These are phyloP conservation scores for Candida boleticola DNA, from an alignment of 805 yeast genomes.

Conservation along the genomic window DNA sequence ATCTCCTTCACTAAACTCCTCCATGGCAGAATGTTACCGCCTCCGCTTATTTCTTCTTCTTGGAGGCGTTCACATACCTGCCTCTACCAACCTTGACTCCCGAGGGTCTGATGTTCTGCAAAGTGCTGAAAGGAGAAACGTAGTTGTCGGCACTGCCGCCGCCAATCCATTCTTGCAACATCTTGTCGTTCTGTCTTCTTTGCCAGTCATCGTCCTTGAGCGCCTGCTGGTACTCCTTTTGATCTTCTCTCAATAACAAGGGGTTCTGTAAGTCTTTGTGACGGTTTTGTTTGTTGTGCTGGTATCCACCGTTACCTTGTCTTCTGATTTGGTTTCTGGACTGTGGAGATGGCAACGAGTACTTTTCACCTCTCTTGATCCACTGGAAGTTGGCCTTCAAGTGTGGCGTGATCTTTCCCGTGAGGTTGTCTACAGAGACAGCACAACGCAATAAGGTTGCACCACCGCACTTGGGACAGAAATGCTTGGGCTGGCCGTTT, in stretches of 20 bases:
- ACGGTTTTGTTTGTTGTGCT: conserved; percentile 63
- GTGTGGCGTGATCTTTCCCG: conserved; percentile 86
- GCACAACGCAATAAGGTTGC: conserved; percentile 86
- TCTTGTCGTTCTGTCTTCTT: conserved; percentile 79
- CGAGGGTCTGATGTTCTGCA: conserved; percentile 45
- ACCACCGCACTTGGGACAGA: conserved; percentile 96
- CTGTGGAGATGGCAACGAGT: conserved; percentile 82
- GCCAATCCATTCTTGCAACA: conserved; percentile 85
- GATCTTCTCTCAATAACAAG: conserved; percentile 79
- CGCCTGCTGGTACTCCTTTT: conserved; percentile 87
- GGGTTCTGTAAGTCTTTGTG: conserved; percentile 49
- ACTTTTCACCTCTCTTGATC: conserved; percentile 84
- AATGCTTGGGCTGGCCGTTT: conserved; percentile 74
- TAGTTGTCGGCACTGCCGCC: conserved; percentile 89
- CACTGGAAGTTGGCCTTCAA: conserved; percentile 90
- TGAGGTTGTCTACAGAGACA: conserved; percentile 72
- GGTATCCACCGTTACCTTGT: conserved; percentile 77
- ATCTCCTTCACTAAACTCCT: too few species aligned
- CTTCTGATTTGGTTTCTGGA: conserved; percentile 70
- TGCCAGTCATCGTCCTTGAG: conserved; percentile 87
- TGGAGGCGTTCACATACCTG: conserved; percentile 70
- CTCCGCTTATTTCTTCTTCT: conserved; percentile 12
- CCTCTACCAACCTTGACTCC: conserved; percentile 86
- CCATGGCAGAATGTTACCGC: too few species aligned
- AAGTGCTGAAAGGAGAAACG: conserved; percentile 72